Evolutionary conservation across 169 alveolate species (phyloP), one percentile per base, ranked within the genome.

Genomic region (Eimeria praecox): DNA sequence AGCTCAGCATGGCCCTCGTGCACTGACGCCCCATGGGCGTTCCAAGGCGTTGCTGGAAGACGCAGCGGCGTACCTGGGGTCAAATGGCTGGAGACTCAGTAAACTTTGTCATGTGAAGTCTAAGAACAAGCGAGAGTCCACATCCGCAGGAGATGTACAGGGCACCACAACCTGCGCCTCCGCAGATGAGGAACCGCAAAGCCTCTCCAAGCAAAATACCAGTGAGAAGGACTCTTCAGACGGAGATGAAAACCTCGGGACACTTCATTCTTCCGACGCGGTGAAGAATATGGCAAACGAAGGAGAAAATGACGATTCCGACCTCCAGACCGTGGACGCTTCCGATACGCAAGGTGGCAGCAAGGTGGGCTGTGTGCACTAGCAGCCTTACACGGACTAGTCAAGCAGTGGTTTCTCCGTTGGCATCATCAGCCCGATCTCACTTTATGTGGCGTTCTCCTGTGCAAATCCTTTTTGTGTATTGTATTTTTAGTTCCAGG

Each of bases 401-500:
- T 2, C 30, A 77, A 4, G 16, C 49, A 73, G 10, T 14, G 18
- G 35, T 42, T 38, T 42, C 56, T 73, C 54, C 54, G 33, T 42
- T 35, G 4, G 16, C 33, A 35, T 9, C 35, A 35, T 69, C 59
- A 14, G 56, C 12, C 10, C 1, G 18, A 14, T 2, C 8, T 5
- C 54, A n/a, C 24, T 27, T 44, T 16, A 3, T 78, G 33, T n/a
- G 69, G 16, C 3, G 20, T 38, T 62, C 12, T 27, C 22, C 75
- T 3, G 20, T 64, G 9, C 38, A 6, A 0, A 6, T 66, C 2
- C 46, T 30, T 12, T n/a, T 80, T 3, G 20, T 12, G 35, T 77
- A 33, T 14, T 85, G 59, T 38, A 3, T 10, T 10, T 33, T 77
- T 78, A 85, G 92, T 85, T 85, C 38, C 92, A 85, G 59, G 92